Evolutionary conservation across 1,284 basidiomycete species (phyloP).

Genomic region (Schizophyllum amplum): DNA sequence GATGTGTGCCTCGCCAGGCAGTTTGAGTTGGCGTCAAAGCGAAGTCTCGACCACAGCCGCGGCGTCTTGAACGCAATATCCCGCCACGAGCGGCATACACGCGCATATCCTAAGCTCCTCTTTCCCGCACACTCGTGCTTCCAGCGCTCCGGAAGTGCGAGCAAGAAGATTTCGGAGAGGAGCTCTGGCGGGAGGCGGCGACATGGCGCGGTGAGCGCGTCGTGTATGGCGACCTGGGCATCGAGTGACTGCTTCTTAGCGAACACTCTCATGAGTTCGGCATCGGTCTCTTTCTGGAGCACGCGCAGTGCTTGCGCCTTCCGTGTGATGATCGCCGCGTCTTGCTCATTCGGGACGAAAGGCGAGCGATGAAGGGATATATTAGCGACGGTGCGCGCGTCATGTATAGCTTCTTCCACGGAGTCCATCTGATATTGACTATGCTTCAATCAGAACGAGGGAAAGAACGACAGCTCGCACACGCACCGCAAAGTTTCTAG

Average conservation of each 20-base stretch:
- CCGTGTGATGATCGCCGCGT: not conserved
- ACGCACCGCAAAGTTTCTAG: not conserved
- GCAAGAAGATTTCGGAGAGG: conserved; percentile 7
- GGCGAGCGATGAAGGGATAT: not conserved
- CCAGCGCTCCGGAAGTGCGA: not conserved
- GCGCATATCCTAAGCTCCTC: too few relatives aligned
- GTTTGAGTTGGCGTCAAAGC: not conserved
- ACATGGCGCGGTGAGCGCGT: conserved; percentile 1
- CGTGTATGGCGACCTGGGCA: too few relatives aligned
- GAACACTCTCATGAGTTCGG: too few relatives aligned
- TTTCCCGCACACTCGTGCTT: not conserved
- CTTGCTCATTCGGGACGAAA: not conserved
- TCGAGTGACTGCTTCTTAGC: too few relatives aligned
- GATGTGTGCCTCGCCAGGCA: too few relatives aligned
- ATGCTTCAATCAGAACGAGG: too few relatives aligned
- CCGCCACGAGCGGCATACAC: not conserved
- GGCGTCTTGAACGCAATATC: not conserved
- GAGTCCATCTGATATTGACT: too few relatives aligned
- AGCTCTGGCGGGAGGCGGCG: conserved; percentile 9
- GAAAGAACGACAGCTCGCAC: too few relatives aligned
- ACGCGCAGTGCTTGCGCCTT: too few relatives aligned
- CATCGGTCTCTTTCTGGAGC: too few relatives aligned
- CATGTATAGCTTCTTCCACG: not conserved
- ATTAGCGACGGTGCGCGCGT: not conserved
- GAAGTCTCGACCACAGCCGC: conserved; percentile 2